phyloP scores from a whole-genome alignment of 805 yeast species.

The Ogataea minuta region DNA sequence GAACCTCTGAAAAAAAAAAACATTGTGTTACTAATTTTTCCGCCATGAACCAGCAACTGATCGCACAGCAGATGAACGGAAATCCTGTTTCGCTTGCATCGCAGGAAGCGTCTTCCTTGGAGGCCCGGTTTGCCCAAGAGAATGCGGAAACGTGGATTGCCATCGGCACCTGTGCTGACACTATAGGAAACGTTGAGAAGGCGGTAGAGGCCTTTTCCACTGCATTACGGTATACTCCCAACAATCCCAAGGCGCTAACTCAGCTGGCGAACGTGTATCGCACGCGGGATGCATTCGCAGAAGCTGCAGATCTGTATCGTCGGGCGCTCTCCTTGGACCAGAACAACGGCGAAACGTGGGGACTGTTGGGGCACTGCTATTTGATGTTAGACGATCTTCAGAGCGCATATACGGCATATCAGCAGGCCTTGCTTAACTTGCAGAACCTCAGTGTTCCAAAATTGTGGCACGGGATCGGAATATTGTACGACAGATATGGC shows the following conservation, averaged over 20 bases:
- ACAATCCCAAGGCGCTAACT: slow-evolving; percentile 79
- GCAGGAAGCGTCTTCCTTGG: slow-evolving; percentile 24
- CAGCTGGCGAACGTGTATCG: slow-evolving; percentile 87
- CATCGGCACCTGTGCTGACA: slow-evolving; percentile 84
- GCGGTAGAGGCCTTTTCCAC: slow-evolving; percentile 88
- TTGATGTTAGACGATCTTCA: slow-evolving; percentile 94
- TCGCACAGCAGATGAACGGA: slow-evolving; percentile 23
- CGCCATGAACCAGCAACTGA: slow-evolving; percentile 23
- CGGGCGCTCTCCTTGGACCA: slow-evolving; percentile 78
- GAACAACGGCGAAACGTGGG: slow-evolving; percentile 96
- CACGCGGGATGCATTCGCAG: slow-evolving; percentile 83
- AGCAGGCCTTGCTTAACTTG: slow-evolving; percentile 87
- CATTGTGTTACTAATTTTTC: slow-evolving; percentile 9
- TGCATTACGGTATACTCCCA: slow-evolving; percentile 82
- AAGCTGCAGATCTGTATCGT: slow-evolving; percentile 93
- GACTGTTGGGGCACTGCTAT: slow-evolving; percentile 92
- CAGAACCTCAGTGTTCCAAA: slow-evolving; percentile 95
- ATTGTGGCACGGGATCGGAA: slow-evolving; percentile 98
- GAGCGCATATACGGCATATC: slow-evolving; percentile 94
- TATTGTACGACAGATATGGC: slow-evolving; percentile 93
- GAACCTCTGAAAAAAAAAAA: slow-evolving; percentile 10
- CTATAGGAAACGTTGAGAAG: slow-evolving; percentile 82
- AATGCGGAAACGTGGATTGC: slow-evolving; percentile 87
- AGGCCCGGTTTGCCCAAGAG: slow-evolving; percentile 41
- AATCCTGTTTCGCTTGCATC: slow-evolving; percentile 19